phyloP scores from a whole-genome alignment of 2,329 filamentous ascomycete species.

The Exserohilum turcica region DNA sequence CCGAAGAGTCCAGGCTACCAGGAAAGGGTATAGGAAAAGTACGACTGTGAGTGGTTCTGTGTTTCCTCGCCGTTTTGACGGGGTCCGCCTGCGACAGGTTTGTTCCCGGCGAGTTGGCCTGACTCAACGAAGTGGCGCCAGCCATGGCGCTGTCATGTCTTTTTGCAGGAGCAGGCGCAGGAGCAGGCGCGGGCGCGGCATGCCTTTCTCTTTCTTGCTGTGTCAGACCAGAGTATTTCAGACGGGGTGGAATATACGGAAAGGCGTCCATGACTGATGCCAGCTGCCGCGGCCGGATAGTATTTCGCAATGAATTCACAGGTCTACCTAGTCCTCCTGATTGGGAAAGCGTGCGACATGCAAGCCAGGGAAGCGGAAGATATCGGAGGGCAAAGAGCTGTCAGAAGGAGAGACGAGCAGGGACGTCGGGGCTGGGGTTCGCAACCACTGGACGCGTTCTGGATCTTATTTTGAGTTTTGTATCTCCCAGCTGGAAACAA shows the following conservation, averaged over 20 bases:
- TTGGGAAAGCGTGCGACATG: slow-evolving; percentile 17
- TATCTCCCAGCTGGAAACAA: not conserved
- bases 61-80: slow-evolving; percentile 8
- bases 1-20: slow-evolving; percentile 26
- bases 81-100: slow-evolving; percentile 15
- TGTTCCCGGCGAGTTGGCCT: slow-evolving; percentile 20
- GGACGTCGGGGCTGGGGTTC: slow-evolving; percentile 1
- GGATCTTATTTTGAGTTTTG: not conserved
- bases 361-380: slow-evolving; percentile 11
- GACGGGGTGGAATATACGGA: slow-evolving; percentile 10
- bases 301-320: not conserved
- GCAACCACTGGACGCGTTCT: slow-evolving; percentile 2
- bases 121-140: slow-evolving; percentile 1
- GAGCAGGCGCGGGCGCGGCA: not conserved
- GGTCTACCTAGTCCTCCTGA: slow-evolving; percentile 15
- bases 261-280: slow-evolving; percentile 12
- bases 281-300: slow-evolving; percentile 1
- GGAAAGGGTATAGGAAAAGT: slow-evolving; percentile 20
- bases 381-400: slow-evolving; percentile 3
- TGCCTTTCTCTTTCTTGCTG: slow-evolving; percentile 15
- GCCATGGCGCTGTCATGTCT: slow-evolving; percentile 7
- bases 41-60: slow-evolving; percentile 7
- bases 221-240: slow-evolving; percentile 11
- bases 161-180: not conserved
- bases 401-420: not conserved